phyloP scores from a whole-genome alignment of 179 eudicot genomes.

The Camellia oleifera region DNA sequence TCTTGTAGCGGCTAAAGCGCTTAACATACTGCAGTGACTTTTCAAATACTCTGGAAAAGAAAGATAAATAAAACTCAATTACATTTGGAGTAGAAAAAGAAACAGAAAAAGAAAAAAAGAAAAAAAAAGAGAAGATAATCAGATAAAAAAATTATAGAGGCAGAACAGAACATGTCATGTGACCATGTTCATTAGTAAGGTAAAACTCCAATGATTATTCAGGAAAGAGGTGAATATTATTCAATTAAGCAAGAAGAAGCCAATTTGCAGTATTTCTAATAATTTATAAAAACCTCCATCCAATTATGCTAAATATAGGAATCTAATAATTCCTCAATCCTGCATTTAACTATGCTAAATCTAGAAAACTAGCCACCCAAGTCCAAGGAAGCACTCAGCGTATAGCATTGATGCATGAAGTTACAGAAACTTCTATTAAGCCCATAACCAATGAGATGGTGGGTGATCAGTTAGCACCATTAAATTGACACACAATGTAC shows the following conservation, averaged over 20 bases:
- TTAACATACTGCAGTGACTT: constrained; percentile 91
- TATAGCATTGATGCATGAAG: background rate
- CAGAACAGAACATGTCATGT: background rate
- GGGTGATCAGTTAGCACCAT: background rate
- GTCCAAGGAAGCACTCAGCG: constrained; percentile 2
- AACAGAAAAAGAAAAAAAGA: background rate
- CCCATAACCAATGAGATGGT: background rate
- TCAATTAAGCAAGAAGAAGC: background rate
- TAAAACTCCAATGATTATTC: background rate
- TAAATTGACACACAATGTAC: background rate
- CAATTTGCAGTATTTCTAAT: background rate
- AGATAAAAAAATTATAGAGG: background rate
- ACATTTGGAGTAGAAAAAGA: background rate
- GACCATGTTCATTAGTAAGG: background rate
- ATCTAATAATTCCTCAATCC: background rate
- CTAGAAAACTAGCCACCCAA: background rate
- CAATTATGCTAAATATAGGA: background rate
- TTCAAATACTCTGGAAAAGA: constrained; percentile 67
- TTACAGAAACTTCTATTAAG: background rate
- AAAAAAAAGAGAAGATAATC: background rate
- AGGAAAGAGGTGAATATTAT: too few relatives aligned
- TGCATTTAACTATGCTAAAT: background rate
- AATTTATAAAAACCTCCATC: background rate
- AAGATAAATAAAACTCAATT: background rate
- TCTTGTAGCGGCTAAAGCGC: constrained; percentile 92